phyloP scores from a whole-genome alignment of 208 protist species.

The Strigomonas culicis region DNA sequence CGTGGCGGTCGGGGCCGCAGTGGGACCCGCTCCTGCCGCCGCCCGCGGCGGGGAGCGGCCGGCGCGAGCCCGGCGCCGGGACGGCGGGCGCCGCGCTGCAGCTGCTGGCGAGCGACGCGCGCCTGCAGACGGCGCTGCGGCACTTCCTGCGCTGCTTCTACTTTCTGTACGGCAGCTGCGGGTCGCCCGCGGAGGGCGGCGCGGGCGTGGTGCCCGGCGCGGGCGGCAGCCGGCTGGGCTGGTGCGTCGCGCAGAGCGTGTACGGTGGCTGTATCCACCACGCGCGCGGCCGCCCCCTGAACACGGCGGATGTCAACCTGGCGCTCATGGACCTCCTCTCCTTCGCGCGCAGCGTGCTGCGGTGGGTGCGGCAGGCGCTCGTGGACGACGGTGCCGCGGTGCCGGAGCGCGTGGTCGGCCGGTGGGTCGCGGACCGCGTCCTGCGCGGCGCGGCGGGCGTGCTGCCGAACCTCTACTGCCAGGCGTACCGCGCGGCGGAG shows the following conservation, averaged over 20 bases:
- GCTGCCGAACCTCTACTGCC: constrained; percentile 67
- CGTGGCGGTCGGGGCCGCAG: constrained; percentile 71
- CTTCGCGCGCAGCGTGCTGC: constrained; percentile 54
- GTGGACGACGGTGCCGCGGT: constrained; percentile 20
- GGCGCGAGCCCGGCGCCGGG: constrained; percentile 40
- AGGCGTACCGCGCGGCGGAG: constrained; percentile 56
- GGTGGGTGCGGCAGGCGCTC: constrained; percentile 57
- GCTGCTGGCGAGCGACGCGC: constrained; percentile 35
- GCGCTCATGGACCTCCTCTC: constrained; percentile 72
- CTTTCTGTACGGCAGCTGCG: constrained; percentile 79
- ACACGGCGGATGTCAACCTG: constrained; percentile 45
- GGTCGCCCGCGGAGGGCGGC: constrained; percentile 38
- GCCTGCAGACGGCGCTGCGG: constrained; percentile 36
- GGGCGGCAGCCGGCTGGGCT: constrained; percentile 48
- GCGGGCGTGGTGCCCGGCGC: constrained; percentile 32
- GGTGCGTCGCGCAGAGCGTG: constrained; percentile 55
- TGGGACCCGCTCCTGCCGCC: constrained; percentile 70
- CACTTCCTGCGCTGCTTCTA: constrained; percentile 85
- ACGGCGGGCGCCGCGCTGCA: constrained; percentile 35
- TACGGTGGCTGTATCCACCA: constrained; percentile 79
- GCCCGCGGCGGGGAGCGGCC: constrained; percentile 12
- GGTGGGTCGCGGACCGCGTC: constrained; percentile 66
- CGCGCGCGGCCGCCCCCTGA: constrained; percentile 37
- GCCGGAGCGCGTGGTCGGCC: constrained; percentile 41
- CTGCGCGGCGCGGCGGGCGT: constrained; percentile 47